A percentile compares a stretch with the other conserved stretches of the same genome.
Conservation (phyloP, 371 early-diverging fungal species). For the Mucor sp. region DNA sequence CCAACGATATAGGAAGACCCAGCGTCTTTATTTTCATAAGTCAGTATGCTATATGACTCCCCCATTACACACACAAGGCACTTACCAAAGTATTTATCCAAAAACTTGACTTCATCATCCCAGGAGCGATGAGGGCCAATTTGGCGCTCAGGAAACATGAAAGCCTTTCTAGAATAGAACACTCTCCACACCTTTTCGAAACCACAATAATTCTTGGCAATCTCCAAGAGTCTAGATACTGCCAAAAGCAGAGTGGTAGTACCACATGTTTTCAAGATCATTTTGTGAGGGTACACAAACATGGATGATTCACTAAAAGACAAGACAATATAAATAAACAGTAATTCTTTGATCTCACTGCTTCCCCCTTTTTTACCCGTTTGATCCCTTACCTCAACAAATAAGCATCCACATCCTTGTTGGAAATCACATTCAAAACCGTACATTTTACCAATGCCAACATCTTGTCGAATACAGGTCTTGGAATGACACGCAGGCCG, state of each 20-base stretch:
- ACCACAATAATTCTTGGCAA: slow-evolving; percentile 74
- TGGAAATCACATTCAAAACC: slow-evolving; percentile 81
- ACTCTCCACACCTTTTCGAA: slow-evolving; percentile 78
- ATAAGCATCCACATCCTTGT: slow-evolving; percentile 85
- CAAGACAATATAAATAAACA: slow-evolving; percentile 8
- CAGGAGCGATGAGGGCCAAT: slow-evolving; percentile 87
- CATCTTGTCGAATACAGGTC: slow-evolving; percentile 87
- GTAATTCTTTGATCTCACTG: not conserved
- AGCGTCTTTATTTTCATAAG: slow-evolving; percentile 42
- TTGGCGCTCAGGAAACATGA: slow-evolving; percentile 95
- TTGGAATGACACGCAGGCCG: slow-evolving; percentile 80
- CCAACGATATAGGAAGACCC: slow-evolving; percentile 92
- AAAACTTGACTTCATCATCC: slow-evolving; percentile 83
- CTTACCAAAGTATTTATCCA: slow-evolving; percentile 71
- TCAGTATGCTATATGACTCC: no score
- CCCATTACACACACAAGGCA: not conserved
- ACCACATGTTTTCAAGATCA: slow-evolving; percentile 97
- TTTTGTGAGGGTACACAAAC: slow-evolving; percentile 93
- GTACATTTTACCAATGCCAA: slow-evolving; percentile 90
- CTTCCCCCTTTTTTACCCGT: not conserved
- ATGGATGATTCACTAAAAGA: slow-evolving; percentile 87
- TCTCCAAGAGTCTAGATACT: slow-evolving; percentile 79
- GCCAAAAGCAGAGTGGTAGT: slow-evolving; percentile 92
- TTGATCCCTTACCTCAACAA: slow-evolving; percentile 68
- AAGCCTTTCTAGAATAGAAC: slow-evolving; percentile 95